These are phyloP conservation scores for Graphiopsis chlorocephala DNA, from an alignment of 2,329 filamentous ascomycete genomes.

Conservation along the genomic window DNA sequence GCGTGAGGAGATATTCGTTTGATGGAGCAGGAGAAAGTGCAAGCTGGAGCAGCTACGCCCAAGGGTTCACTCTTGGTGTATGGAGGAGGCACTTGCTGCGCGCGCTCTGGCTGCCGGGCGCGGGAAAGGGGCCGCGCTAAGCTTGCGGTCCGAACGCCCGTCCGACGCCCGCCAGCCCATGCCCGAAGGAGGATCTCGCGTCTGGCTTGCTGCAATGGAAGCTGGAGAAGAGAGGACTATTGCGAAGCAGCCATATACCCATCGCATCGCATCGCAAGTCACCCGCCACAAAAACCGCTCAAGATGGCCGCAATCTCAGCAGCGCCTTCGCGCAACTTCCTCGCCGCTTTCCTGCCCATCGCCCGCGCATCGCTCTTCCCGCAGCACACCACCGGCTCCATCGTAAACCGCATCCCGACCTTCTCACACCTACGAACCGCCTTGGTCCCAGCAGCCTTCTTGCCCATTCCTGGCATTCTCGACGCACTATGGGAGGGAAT, in stretches of 20 bases:
- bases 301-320: slow-evolving; percentile 39
- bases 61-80: slow-evolving; percentile 11
- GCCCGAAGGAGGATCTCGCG: slow-evolving; percentile 6
- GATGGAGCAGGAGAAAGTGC: slow-evolving; percentile 8
- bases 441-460: slow-evolving; percentile 56
- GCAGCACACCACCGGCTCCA: slow-evolving; percentile 35
- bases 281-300: not conserved
- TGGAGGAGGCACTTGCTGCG: not conserved
- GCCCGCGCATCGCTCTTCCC: slow-evolving; percentile 43
- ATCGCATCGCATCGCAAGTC: not conserved
- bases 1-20: not conserved
- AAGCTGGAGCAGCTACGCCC: slow-evolving; percentile 11
- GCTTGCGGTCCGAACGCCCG: not conserved
- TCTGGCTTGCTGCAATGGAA: not conserved
- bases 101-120: not conserved
- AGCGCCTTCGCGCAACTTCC: slow-evolving; percentile 40
- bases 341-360: slow-evolving; percentile 54
- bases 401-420: slow-evolving; percentile 45
- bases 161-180: not conserved
- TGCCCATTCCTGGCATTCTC: slow-evolving; percentile 68
- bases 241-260: not conserved
- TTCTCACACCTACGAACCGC: slow-evolving; percentile 46
- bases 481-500: slow-evolving; percentile 90
- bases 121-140: not conserved
- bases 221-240: not conserved